Percentiles rank a stretch among this genome's conserved stretches.
Conservation (phyloP, 768 basidiomycete genomes). For the Sarcodon sp. region DNA sequence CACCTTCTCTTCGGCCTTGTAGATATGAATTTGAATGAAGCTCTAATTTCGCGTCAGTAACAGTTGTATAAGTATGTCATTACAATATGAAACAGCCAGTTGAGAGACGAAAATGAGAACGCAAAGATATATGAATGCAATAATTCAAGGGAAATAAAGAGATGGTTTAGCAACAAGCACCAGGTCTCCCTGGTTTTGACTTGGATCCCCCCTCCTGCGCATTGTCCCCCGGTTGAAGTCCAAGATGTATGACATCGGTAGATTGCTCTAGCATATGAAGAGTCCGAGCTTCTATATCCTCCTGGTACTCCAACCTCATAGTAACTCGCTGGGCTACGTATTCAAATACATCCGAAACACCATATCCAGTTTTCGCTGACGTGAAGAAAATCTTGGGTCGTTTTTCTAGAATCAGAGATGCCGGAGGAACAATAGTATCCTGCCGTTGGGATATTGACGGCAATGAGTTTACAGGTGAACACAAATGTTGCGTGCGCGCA, state of each 20-base stretch:
- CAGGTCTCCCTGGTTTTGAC: too few relatives aligned
- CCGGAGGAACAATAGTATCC: slow-evolving; percentile 3
- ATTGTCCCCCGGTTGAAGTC: background rate
- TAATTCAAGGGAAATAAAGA: too few relatives aligned
- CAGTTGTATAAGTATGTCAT: too few relatives aligned
- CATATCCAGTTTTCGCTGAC: slow-evolving; percentile 67
- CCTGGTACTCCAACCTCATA: slow-evolving; percentile 54
- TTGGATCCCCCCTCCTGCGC: too few relatives aligned
- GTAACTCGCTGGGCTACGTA: slow-evolving; percentile 59
- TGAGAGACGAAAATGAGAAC: too few relatives aligned
- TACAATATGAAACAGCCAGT: too few relatives aligned
- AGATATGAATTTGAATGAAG: too few relatives aligned
- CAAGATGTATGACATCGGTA: slow-evolving; percentile 13
- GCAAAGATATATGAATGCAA: too few relatives aligned
- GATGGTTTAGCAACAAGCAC: too few relatives aligned
- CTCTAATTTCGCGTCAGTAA: too few relatives aligned
- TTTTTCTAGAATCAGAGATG: slow-evolving; percentile 24
- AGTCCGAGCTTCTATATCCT: slow-evolving; percentile 33
- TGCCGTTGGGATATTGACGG: slow-evolving; percentile 4
- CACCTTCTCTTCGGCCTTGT: too few relatives aligned
- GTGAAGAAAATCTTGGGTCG: slow-evolving; percentile 63
- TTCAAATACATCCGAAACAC: slow-evolving; percentile 63
- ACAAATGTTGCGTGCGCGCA: slow-evolving; percentile 10
- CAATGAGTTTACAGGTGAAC: slow-evolving; percentile 7
- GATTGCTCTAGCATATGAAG: slow-evolving; percentile 26